Conservation (phyloP, 352 stramenopile genomes). For the Phytophthora ramorum region DNA sequence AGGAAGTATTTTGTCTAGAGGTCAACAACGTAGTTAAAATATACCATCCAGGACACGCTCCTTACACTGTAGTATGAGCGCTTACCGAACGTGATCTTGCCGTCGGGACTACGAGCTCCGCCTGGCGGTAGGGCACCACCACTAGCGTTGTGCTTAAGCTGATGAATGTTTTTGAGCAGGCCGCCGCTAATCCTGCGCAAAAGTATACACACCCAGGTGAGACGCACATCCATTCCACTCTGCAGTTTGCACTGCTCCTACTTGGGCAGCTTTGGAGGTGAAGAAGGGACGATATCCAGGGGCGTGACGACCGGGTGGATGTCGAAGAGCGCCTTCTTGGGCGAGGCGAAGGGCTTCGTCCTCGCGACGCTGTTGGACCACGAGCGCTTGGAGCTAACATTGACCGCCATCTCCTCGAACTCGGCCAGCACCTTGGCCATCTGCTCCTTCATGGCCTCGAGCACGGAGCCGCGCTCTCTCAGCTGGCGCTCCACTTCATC, state of each 20-base stretch:
- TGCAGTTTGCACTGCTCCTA: constrained; percentile 7
- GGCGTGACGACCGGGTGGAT: constrained; percentile 44
- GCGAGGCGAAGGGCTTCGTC: constrained; percentile 26
- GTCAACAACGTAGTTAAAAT: background rate
- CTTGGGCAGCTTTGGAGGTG: constrained; percentile 57
- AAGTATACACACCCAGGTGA: background rate
- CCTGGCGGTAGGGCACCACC: constrained; percentile 31
- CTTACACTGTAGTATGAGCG: background rate
- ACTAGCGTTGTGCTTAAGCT: constrained; percentile 42
- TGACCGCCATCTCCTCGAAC: constrained; percentile 71
- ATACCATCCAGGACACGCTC: background rate
- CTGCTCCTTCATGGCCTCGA: constrained; percentile 71
- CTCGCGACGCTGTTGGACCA: constrained; percentile 75
- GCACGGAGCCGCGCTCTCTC: constrained; percentile 48
- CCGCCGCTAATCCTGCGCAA: constrained; percentile 26
- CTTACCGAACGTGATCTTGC: constrained; percentile 73
- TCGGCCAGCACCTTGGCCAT: constrained; percentile 74
- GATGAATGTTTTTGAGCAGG: constrained; percentile 51
- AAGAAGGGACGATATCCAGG: constrained; percentile 38
- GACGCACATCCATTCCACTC: background rate
- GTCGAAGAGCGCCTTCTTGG: constrained; percentile 19
- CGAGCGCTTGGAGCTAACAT: constrained; percentile 62
- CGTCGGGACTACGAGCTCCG: constrained; percentile 53
- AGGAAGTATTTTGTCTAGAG: constrained; percentile 70
- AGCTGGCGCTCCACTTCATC: constrained; percentile 71